Evolutionary conservation across 441 rosid genomes (phyloP), one percentile per base, ranked within the genome.

Genomic region (Manihot esculenta): DNA sequence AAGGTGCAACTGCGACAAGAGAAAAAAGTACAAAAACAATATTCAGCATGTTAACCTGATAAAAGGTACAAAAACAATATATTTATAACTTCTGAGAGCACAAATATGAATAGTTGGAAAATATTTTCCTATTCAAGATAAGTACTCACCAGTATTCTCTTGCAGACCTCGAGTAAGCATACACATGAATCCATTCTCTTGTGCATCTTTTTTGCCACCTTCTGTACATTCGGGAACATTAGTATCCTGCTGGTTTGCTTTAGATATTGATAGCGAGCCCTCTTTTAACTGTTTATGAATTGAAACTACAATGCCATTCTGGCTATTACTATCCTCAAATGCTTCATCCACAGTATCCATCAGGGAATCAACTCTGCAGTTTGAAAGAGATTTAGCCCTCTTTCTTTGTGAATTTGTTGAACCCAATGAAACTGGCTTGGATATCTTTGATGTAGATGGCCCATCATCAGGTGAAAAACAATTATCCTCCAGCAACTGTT

Each of bases 81-180:
- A n/a, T n/a, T n/a, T n/a, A n/a, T n/a, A n/a, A n/a, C n/a, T n/a
- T n/a, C n/a, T n/a, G n/a, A n/a, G n/a, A n/a, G n/a, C n/a, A 33
- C 38, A 33, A 27, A 26, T 21, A 21, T 9, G 59, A 55, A 48
- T 18, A 54, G 44, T 48, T 2, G 4, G 57, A 38, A 64, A 44
- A 30, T 33, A 51, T 24, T 38, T 3, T n/a, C n/a, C n/a, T n/a
- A n/a, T n/a, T n/a, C n/a, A n/a, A n/a, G n/a, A n/a, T n/a, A n/a
- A 71, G 51, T 51, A 77, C 94, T 74, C 82, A 94, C 99, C 93
- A 14, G 85, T 69, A 64, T 86, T 78, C 80, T 85, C 87, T 69
- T 83, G 85, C 57, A 83, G 56, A 66, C 88, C 92, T 64, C 78
- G 82, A 1, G 84, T 77, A 59, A 77, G 77, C 71, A 80, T 68